A percentile compares a stretch with the other conserved stretches of the same genome.
Conservation (phyloP, 2,329 filamentous ascomycete genomes). For the Pseudogymnoascus sp. region DNA sequence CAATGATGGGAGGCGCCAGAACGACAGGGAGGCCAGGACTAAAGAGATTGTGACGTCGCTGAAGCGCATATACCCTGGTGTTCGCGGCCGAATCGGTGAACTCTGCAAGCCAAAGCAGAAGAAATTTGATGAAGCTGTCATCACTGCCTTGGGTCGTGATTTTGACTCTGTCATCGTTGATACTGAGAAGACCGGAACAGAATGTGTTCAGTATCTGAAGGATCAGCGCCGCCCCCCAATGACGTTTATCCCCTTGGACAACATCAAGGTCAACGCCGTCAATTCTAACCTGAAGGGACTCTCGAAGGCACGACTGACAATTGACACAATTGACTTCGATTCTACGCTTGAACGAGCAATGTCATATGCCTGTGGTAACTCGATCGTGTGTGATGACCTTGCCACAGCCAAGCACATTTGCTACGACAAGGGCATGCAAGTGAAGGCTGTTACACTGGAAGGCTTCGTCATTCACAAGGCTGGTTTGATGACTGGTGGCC, state of each 20-base stretch:
- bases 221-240: conserved; percentile 80
- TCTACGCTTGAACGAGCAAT: conserved; percentile 81
- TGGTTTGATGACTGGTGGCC: conserved; percentile 92
- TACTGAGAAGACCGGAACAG: conserved; percentile 84
- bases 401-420: conserved; percentile 82
- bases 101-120: conserved; percentile 95
- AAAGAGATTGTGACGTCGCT: conserved; percentile 79
- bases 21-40: conserved; percentile 66
- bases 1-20: conserved; percentile 77
- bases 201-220: conserved; percentile 90
- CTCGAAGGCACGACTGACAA: conserved; percentile 75
- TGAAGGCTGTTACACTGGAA: conserved; percentile 90
- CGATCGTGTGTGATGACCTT: conserved; percentile 85
- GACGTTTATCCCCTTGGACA: conserved; percentile 93
- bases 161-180: conserved; percentile 95
- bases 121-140: conserved; percentile 89
- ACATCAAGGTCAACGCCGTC: conserved; percentile 87
- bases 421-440: conserved; percentile 72
- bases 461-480: conserved; percentile 95
- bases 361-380: conserved; percentile 88
- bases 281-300: conserved; percentile 88
- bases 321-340: conserved; percentile 95
- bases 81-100: conserved; percentile 82
- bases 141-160: conserved; percentile 82
- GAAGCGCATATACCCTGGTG: conserved; percentile 85